Conservation (phyloP, 495 filamentous ascomycete genomes). For the Amorphotheca resinae region DNA sequence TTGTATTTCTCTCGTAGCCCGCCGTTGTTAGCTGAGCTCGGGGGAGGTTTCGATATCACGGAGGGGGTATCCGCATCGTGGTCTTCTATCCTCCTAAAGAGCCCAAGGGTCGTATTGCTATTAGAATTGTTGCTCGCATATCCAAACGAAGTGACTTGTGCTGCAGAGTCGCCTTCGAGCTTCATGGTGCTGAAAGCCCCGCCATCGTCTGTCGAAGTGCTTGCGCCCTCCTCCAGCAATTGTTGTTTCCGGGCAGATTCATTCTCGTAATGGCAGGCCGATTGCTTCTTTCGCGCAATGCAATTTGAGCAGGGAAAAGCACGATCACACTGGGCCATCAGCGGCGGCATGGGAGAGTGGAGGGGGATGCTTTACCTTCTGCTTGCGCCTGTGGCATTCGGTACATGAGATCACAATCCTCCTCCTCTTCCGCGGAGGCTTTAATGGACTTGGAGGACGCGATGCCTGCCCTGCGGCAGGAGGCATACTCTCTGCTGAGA, state of each 20-base stretch:
- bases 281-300: constrained; percentile 36
- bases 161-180: constrained; percentile 12
- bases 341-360: background rate
- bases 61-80: constrained; percentile 15
- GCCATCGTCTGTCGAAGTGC: constrained; percentile 1
- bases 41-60: constrained; percentile 12
- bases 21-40: constrained; percentile 17
- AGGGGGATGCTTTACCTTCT: constrained; percentile 33
- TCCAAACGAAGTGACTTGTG: constrained; percentile 29
- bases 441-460: constrained; percentile 8
- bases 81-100: constrained; percentile 37
- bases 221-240: constrained; percentile 20
- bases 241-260: constrained; percentile 33
- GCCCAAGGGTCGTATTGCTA: constrained; percentile 32
- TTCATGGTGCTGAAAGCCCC: constrained; percentile 3
- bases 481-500: background rate
- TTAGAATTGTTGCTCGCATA: constrained; percentile 31
- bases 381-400: constrained; percentile 51
- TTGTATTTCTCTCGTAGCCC: constrained; percentile 39
- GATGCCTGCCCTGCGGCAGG: background rate
- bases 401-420: constrained; percentile 48
- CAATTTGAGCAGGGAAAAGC: constrained; percentile 51
- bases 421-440: constrained; percentile 38
- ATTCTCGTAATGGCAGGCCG: constrained; percentile 37
- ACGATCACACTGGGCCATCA: constrained; percentile 40